A percentile compares a stretch with the other conserved stretches of the same genome.
These are phyloP conservation scores for Omphalotus olearius DNA, from an alignment of 1,284 basidiomycete species.

Conservation along the genomic window DNA sequence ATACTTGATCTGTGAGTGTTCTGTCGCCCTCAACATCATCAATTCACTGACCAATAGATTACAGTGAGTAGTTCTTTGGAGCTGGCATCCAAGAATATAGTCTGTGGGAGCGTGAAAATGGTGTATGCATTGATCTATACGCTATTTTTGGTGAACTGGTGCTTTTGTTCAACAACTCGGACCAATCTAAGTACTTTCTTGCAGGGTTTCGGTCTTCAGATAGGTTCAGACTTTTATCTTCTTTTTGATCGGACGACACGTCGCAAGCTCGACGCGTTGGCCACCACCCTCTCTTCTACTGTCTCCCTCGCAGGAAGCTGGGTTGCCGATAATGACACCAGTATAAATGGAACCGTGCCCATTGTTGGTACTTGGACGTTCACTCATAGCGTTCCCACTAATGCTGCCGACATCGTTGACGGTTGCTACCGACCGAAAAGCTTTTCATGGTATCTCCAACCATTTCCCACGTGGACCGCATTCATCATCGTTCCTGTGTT, in stretches of 20 bases:
- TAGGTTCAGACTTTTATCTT: constrained; percentile 83
- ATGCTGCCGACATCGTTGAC: constrained; percentile 43
- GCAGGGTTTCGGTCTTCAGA: constrained; percentile 82
- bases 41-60: constrained; percentile 14
- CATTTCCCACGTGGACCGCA: constrained; percentile 73
- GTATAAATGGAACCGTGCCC: constrained; percentile 37
- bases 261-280: constrained; percentile 45
- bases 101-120: constrained; percentile 87
- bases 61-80: constrained; percentile 83
- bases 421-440: constrained; percentile 67
- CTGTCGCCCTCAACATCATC: constrained; percentile 14
- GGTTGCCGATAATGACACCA: constrained; percentile 57
- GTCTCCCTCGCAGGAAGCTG: constrained; percentile 64
- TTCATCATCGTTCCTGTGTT: constrained; percentile 83
- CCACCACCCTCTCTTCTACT: constrained; percentile 43
- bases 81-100: constrained; percentile 84
- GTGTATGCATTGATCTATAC: constrained; percentile 88
- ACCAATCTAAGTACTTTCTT: constrained; percentile 5
- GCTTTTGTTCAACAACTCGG: constrained; percentile 8
- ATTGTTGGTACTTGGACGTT: constrained; percentile 75
- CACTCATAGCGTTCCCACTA: constrained; percentile 45
- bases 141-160: constrained; percentile 62
- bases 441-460: constrained; percentile 76
- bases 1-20: constrained; percentile 69
- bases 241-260: constrained; percentile 66